These are phyloP conservation scores for Phytophthora pinifolia DNA, from an alignment of 352 stramenopile genomes.

Conservation along the genomic window DNA sequence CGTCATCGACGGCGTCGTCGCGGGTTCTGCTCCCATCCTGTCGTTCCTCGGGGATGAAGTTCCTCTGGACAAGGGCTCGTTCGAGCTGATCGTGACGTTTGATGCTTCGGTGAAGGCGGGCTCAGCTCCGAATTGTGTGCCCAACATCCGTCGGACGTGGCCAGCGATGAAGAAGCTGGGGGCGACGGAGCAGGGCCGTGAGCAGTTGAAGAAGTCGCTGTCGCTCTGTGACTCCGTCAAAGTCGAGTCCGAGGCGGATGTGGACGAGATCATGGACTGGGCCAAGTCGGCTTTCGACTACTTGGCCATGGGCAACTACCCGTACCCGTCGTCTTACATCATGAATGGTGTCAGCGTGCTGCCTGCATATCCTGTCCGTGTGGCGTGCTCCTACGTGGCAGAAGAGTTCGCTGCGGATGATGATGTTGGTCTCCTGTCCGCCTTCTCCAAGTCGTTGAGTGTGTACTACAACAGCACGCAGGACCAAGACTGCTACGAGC, in stretches of 20 bases:
- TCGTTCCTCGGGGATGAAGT: constrained; percentile 56
- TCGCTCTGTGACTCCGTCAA: constrained; percentile 53
- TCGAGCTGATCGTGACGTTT: constrained; percentile 67
- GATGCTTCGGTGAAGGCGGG: constrained; percentile 73
- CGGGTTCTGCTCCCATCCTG: constrained; percentile 64
- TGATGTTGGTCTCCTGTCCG: constrained; percentile 40
- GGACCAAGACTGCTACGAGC: constrained; percentile 54
- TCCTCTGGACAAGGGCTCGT: constrained; percentile 68
- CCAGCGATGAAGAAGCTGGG: constrained; percentile 54
- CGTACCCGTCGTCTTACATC: constrained; percentile 96
- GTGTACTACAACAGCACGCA: constrained; percentile 82
- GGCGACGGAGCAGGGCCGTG: constrained; percentile 44
- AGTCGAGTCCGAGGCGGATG: constrained; percentile 46
- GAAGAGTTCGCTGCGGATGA: constrained; percentile 36
- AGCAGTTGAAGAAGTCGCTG: constrained; percentile 41
- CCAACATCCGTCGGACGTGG: constrained; percentile 81
- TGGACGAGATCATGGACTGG: constrained; percentile 60
- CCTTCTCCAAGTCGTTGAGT: constrained; percentile 55
- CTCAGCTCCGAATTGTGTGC: constrained; percentile 59
- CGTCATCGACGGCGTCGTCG: constrained; percentile 66
- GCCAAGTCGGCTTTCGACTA: constrained; percentile 86
- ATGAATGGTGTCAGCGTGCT: constrained; percentile 85
- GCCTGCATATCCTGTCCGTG: constrained; percentile 89
- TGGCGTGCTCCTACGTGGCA: constrained; percentile 75
- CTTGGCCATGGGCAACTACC: constrained; percentile 96